Conservation (phyloP, 305 asterid genomes). For the Rubia peregrina region DNA sequence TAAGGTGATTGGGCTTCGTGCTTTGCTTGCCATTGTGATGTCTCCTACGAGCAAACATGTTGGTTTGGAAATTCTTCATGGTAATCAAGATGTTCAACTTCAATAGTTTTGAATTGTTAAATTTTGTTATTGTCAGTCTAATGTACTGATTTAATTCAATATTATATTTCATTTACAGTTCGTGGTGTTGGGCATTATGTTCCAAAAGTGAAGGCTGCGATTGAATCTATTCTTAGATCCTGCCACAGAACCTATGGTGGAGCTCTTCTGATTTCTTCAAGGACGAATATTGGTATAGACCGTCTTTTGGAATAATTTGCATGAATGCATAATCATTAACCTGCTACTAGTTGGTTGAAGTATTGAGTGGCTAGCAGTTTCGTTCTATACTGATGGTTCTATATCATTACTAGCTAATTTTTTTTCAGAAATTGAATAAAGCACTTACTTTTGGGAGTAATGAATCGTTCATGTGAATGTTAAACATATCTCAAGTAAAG, state of each 20-base stretch:
- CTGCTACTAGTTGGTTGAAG: conserved; percentile 5
- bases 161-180: conserved; percentile 42
- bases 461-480: not conserved
- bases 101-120: conserved; percentile 4
- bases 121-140: conserved; percentile 15
- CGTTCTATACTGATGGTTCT: not conserved
- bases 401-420: not conserved
- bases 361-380: not conserved
- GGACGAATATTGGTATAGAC: conserved; percentile 77
- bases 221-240: conserved; percentile 85
- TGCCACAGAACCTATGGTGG: conserved; percentile 81
- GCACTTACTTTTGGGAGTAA: not conserved
- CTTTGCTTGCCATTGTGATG: conserved; percentile 97
- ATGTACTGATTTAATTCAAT: conserved; percentile 1
- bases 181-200: conserved; percentile 95
- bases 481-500: not conserved
- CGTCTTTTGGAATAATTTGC: not conserved
- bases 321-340: not conserved
- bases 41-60: conserved; percentile 93
- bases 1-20: conserved; percentile 96
- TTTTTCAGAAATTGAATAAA: not conserved
- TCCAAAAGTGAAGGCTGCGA: conserved; percentile 97
- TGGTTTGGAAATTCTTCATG: conserved; percentile 97
- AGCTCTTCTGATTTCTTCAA: conserved; percentile 97
- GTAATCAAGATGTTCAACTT: conserved; percentile 28